Base-by-base conservation (phyloP, 192 early-diverging fungal species). In the Rhizophlyctis rosea region DNA sequence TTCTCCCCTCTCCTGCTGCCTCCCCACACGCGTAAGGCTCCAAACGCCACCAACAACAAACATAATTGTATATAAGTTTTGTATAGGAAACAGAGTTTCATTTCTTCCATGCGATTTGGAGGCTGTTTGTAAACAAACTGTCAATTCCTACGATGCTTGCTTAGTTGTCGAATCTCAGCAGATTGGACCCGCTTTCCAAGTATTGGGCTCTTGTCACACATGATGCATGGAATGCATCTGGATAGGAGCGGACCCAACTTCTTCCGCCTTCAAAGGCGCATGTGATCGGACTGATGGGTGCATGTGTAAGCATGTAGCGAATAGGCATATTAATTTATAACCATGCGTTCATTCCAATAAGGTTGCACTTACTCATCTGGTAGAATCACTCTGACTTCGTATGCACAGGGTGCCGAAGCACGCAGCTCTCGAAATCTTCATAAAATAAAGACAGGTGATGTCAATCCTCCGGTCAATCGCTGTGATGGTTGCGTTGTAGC, bases 161-260 rank as follows among this genome's bases (percentile, higher is more conserved):
- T n/a, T n/a, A n/a, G n/a, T n/a, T n/a, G n/a, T n/a, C n/a, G n/a
- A n/a, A n/a, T n/a, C n/a, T n/a, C n/a, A n/a, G n/a, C n/a, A 60
- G 29, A 23, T 31, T 53, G 1, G 47, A 47, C 2, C 87, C 87
- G 50, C 78, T 59, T 64, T 89, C 87, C 24, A 80, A 27, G 61
- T 86, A 89, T 60, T 88, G 85, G 29, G 76, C 67, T 23, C 82
- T 74, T 2, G 80, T 77, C 5, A 89, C 87, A 58, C 82, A 69
- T 28, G 65, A 65, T 23, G 71, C 64, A 25, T 74, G 61, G 55
- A 79, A 75, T 25, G 82, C 75, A 3, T 70, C 69, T 3, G 77
- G 72, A 54, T 73, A 7, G 13, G 30, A 4, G 1, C n/a, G 64
- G 21, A 78, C 76, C 2, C 71, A 66, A 11, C 69, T 60, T 2